Percentiles rank a stretch among this genome's conserved stretches.
These are phyloP conservation scores for Fusarium proliferatum DNA, from an alignment of 2,329 filamentous ascomycete genomes.

Conservation along the genomic window DNA sequence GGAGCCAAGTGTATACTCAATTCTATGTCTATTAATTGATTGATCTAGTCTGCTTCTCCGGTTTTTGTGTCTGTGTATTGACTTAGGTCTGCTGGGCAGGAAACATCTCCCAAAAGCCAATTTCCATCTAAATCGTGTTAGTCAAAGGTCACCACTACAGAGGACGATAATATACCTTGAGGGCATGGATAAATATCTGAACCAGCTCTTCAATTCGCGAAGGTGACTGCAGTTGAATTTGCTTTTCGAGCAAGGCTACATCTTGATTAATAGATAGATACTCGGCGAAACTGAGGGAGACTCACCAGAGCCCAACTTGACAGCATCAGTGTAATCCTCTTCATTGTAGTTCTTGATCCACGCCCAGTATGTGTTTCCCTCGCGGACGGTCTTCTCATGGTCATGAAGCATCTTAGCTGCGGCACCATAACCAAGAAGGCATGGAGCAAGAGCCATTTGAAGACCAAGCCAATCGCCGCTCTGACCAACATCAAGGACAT, in stretches of 20 bases:
- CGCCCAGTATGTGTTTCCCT: constrained; percentile 82
- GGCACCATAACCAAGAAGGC: constrained; percentile 87
- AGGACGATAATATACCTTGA: constrained; percentile 66
- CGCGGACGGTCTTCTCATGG: constrained; percentile 68
- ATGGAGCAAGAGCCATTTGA: constrained; percentile 86
- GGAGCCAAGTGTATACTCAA: constrained; percentile 29
- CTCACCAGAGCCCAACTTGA: constrained; percentile 76
- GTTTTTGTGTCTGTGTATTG: neutral
- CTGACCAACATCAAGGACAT: constrained; percentile 88
- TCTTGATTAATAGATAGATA: neutral
- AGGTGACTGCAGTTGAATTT: constrained; percentile 78
- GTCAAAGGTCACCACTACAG: neutral
- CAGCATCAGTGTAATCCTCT: constrained; percentile 80
- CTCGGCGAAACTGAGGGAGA: neutral
- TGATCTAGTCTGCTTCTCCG: neutral
- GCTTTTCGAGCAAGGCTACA: constrained; percentile 79
- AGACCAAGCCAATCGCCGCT: constrained; percentile 90
- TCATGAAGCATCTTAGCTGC: constrained; percentile 78
- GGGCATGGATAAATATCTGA: constrained; percentile 87
- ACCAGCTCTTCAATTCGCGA: constrained; percentile 83
- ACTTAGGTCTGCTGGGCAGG: constrained; percentile 47
- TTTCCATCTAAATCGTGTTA: constrained; percentile 58
- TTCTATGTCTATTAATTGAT: constrained; percentile 37
- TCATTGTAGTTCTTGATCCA: constrained; percentile 93
- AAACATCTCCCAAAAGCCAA: constrained; percentile 67